Evolutionary conservation across 2,329 filamentous ascomycete genomes (phyloP).

Genomic region (Diaporthe capsici): DNA sequence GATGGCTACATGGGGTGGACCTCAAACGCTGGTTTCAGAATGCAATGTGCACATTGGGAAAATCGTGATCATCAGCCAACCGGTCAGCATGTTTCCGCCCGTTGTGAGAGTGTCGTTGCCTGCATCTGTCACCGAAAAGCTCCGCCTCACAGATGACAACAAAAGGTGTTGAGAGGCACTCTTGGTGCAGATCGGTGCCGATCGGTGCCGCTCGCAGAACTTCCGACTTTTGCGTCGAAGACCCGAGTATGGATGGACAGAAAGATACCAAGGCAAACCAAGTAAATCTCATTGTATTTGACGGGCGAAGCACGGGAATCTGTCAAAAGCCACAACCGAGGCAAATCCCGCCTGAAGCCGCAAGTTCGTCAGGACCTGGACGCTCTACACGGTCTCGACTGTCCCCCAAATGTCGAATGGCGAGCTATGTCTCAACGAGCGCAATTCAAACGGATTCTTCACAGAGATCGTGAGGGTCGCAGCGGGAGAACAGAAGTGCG

Average conservation of each 20-base stretch:
- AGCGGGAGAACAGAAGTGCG: not conserved
- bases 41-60: not conserved
- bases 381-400: not conserved
- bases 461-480: not conserved
- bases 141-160: not conserved
- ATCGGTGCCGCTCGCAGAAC: not conserved
- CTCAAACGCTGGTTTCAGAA: not conserved
- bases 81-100: not conserved
- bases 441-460: not conserved
- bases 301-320: not conserved
- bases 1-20: not conserved
- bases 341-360: not conserved
- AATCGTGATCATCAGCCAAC: not conserved
- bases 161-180: not conserved
- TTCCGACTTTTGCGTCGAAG: not conserved
- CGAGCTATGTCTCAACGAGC: not conserved
- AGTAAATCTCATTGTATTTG: not conserved
- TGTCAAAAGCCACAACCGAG: not conserved
- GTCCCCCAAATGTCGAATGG: too few relatives aligned
- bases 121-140: not conserved
- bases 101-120: too few relatives aligned
- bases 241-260: not conserved
- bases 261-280: not conserved
- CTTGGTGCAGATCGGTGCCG: not conserved
- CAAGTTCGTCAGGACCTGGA: too few relatives aligned